These are phyloP conservation scores for Tulasnella sp. DNA, from an alignment of 768 basidiomycete genomes.

Conservation along the genomic window DNA sequence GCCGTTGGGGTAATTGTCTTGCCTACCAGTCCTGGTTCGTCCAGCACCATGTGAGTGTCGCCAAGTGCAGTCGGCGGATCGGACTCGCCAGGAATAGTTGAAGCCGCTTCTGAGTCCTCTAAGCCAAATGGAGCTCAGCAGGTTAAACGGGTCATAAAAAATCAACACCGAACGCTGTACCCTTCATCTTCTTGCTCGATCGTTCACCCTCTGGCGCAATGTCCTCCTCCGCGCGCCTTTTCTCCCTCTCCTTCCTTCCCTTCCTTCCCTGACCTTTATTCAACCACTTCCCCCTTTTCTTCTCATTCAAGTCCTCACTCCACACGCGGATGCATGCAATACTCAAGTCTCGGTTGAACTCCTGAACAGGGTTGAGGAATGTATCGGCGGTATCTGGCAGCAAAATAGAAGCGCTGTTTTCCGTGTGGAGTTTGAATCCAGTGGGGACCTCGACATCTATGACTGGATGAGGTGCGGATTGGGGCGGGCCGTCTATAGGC, in stretches of 20 bases:
- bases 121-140: background rate
- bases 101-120: too few relatives aligned
- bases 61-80: background rate
- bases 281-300: conserved; percentile 54
- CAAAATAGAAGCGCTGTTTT: conserved; percentile 73
- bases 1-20: background rate
- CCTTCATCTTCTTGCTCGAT: conserved; percentile 36
- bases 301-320: conserved; percentile 60
- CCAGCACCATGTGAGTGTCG: background rate
- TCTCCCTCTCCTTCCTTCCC: conserved; percentile 20
- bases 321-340: conserved; percentile 84
- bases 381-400: conserved; percentile 66
- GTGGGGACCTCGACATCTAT: conserved; percentile 41
- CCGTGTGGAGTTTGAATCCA: conserved; percentile 68
- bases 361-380: conserved; percentile 94
- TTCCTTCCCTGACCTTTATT: conserved; percentile 40
- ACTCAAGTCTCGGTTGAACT: conserved; percentile 93
- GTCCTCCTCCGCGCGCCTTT: conserved; percentile 22
- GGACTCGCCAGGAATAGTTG: too few relatives aligned
- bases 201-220: conserved; percentile 10
- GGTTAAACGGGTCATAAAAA: background rate
- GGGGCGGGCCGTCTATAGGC: too few relatives aligned
- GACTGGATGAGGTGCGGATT: too few relatives aligned
- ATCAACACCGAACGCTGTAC: conserved; percentile 28
- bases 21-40: too few relatives aligned